Percentiles rank a stretch among this genome's conserved stretches.
Conservation (phyloP, 345 rosid species). For the Citrus inodora region DNA sequence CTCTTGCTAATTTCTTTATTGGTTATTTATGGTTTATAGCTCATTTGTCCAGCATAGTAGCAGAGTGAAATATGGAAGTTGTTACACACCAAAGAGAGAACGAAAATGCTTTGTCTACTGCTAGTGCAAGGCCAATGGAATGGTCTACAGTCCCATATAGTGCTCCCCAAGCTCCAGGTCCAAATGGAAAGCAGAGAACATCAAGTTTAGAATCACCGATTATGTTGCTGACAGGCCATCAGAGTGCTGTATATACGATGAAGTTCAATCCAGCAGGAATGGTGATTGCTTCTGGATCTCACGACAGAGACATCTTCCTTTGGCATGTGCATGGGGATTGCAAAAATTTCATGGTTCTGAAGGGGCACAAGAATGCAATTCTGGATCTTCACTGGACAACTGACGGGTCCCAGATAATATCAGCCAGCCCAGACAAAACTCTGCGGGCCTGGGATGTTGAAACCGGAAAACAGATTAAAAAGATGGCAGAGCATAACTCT, state of each 20-base stretch:
- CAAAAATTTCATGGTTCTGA: slow-evolving; percentile 92
- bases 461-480: slow-evolving; percentile 89
- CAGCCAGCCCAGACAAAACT: slow-evolving; percentile 95
- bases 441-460: slow-evolving; percentile 93
- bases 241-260: slow-evolving; percentile 80
- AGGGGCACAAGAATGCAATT: slow-evolving; percentile 94
- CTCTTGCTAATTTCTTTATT: neutral
- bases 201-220: slow-evolving; percentile 93
- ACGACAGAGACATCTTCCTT: slow-evolving; percentile 86
- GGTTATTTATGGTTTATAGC: neutral
- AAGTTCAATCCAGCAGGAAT: slow-evolving; percentile 90
- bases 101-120: slow-evolving; percentile 53
- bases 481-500: slow-evolving; percentile 94
- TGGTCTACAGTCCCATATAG: slow-evolving; percentile 64
- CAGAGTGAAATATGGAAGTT: slow-evolving; percentile 47
- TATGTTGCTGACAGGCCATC: slow-evolving; percentile 87
- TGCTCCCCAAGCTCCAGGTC: slow-evolving; percentile 55
- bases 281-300: slow-evolving; percentile 91
- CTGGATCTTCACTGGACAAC: slow-evolving; percentile 93
- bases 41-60: neutral
- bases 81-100: slow-evolving; percentile 38
- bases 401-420: slow-evolving; percentile 84
- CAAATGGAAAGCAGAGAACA: slow-evolving; percentile 56
- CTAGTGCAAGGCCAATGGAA: slow-evolving; percentile 90
- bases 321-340: slow-evolving; percentile 92